phyloP scores from a whole-genome alignment of 306 rosid genomes.

The Prunus mume region DNA sequence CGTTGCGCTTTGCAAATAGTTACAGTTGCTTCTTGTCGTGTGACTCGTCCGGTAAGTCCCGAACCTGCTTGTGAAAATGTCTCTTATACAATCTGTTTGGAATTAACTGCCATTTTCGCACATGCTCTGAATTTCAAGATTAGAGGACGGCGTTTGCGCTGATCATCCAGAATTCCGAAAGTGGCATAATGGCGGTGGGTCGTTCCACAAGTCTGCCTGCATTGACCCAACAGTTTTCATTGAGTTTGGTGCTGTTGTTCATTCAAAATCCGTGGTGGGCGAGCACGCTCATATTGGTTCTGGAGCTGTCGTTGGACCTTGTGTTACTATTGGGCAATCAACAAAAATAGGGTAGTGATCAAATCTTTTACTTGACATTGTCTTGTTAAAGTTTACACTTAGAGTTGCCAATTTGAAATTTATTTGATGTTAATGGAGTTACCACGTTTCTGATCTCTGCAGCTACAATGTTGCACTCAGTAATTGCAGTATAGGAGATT shows the following conservation, averaged over 20 bases:
- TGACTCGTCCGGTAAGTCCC: neutral
- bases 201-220: constrained; percentile 58
- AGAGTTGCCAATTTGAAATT: neutral
- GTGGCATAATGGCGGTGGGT: constrained; percentile 88
- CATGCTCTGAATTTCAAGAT: constrained; percentile 43
- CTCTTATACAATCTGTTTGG: neutral
- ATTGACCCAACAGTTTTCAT: constrained; percentile 63
- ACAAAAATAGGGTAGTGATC: constrained; percentile 55
- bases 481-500: constrained; percentile 78
- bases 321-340: constrained; percentile 60
- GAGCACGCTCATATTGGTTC: constrained; percentile 58
- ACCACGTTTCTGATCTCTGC: constrained; percentile 18
- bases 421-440: constrained; percentile 7
- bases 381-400: neutral
- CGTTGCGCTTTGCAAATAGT: neutral
- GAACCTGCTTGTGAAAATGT: constrained; percentile 26
- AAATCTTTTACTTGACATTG: neutral
- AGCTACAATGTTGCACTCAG: constrained; percentile 75
- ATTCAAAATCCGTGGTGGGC: constrained; percentile 59
- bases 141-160: constrained; percentile 33
- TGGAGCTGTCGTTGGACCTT: constrained; percentile 79
- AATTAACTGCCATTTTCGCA: constrained; percentile 14
- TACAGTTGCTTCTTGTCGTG: constrained; percentile 3
- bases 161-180: constrained; percentile 37
- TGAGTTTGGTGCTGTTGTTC: constrained; percentile 78